These are phyloP conservation scores for Viola pubescens DNA, from an alignment of 441 rosid species.

Conservation along the genomic window DNA sequence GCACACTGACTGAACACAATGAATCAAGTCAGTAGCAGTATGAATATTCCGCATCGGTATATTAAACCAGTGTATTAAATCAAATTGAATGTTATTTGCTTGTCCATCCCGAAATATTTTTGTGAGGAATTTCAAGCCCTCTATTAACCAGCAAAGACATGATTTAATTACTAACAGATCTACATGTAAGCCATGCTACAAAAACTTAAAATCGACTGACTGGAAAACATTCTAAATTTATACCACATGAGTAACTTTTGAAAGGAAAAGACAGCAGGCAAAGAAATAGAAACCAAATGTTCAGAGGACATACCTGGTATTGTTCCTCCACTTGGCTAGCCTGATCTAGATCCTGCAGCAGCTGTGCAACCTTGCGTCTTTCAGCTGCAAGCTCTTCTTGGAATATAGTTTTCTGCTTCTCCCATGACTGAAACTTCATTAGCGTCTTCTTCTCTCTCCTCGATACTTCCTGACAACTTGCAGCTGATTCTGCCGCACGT, in stretches of 20 bases:
- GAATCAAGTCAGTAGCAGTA: too few species aligned
- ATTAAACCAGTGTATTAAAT: too few species aligned
- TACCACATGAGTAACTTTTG: slow-evolving; percentile 7
- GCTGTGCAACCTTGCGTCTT: slow-evolving; percentile 41
- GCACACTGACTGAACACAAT: slow-evolving; percentile 8
- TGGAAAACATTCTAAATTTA: slow-evolving; percentile 1
- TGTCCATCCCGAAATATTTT: too few species aligned
- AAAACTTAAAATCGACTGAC: slow-evolving; percentile 9
- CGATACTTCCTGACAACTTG: slow-evolving; percentile 61
- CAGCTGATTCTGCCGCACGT: slow-evolving; percentile 65
- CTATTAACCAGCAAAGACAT: neutral
- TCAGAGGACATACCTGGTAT: slow-evolving; percentile 50
- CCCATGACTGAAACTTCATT: slow-evolving; percentile 69
- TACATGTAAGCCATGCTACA: slow-evolving; percentile 5
- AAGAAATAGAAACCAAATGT: slow-evolving; percentile 12
- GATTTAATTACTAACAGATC: slow-evolving; percentile 11
- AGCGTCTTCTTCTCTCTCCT: slow-evolving; percentile 65
- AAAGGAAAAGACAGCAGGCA: slow-evolving; percentile 15
- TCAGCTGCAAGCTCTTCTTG: slow-evolving; percentile 71
- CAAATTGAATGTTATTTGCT: too few species aligned
- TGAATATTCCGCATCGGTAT: too few species aligned
- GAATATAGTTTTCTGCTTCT: slow-evolving; percentile 56
- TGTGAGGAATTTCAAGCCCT: too few species aligned
- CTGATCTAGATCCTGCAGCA: slow-evolving; percentile 50
- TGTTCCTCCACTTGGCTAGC: slow-evolving; percentile 54